A percentile compares a stretch with the other conserved stretches of the same genome.
These are phyloP conservation scores for Xylaria cubensis DNA, from an alignment of 495 filamentous ascomycete species.

Conservation along the genomic window DNA sequence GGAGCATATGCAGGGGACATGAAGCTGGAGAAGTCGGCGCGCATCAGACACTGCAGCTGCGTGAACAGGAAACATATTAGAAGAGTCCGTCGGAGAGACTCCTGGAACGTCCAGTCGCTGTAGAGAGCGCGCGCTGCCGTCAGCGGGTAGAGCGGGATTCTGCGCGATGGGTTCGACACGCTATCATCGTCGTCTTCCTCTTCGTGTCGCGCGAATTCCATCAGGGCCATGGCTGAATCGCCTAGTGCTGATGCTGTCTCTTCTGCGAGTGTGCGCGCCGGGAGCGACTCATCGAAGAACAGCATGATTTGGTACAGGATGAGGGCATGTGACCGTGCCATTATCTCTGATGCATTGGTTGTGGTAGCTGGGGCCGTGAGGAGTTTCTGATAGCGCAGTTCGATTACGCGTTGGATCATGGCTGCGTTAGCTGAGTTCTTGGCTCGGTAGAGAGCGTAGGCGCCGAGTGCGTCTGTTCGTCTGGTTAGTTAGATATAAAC, in stretches of 20 bases:
- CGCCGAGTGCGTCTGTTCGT: conserved; percentile 52
- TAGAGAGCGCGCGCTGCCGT: conserved; percentile 49
- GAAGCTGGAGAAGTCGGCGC: conserved; percentile 26
- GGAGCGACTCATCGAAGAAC: conserved; percentile 56
- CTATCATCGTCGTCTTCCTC: conserved; percentile 27
- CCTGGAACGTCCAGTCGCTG: conserved; percentile 53
- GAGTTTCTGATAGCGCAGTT: conserved; percentile 47
- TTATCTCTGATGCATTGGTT: conserved; percentile 28
- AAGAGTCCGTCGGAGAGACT: conserved; percentile 56
- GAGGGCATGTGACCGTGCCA: conserved; percentile 53
- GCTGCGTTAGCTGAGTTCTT: conserved; percentile 53
- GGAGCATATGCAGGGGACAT: not conserved
- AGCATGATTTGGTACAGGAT: conserved; percentile 61
- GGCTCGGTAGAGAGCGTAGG: conserved; percentile 57
- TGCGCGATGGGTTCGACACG: conserved; percentile 34
- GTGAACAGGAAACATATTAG: conserved; percentile 51
- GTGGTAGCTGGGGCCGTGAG: conserved; percentile 43
- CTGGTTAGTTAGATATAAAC: not conserved
- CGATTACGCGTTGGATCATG: conserved; percentile 52
- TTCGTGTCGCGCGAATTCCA: conserved; percentile 19
- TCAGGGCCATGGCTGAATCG: conserved; percentile 41
- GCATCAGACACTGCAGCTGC: conserved; percentile 46
- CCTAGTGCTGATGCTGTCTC: conserved; percentile 46
- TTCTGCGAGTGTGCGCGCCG: conserved; percentile 47
- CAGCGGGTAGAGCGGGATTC: conserved; percentile 46